These are phyloP conservation scores for Juglanconis oblonga DNA, from an alignment of 2,329 filamentous ascomycete species.

Conservation along the genomic window DNA sequence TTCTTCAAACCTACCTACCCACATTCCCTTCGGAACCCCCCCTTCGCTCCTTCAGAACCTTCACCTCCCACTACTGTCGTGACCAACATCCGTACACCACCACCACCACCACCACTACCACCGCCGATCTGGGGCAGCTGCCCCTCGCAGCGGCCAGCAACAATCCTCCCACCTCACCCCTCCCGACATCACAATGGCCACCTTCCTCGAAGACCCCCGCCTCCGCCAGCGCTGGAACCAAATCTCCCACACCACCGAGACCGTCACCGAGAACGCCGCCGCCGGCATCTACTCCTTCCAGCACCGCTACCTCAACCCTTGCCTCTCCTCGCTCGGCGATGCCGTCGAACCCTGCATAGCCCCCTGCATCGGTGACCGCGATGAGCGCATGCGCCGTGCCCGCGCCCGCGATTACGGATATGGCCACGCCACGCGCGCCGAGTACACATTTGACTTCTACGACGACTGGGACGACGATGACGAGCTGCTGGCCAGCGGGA, in stretches of 20 bases:
- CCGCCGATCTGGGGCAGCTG: neutral
- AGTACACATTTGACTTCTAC: conserved; percentile 94
- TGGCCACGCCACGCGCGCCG: conserved; percentile 57
- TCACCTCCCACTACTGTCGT: neutral
- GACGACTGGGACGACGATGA: conserved; percentile 79
- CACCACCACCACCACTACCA: neutral
- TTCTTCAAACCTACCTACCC: too few relatives aligned
- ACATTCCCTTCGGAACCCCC: too few relatives aligned
- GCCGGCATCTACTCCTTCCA: conserved; percentile 86
- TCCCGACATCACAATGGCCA: conserved; percentile 41
- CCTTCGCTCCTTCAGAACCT: too few relatives aligned
- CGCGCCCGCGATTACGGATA: conserved; percentile 57
- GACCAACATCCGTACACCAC: neutral
- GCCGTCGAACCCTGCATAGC: conserved; percentile 71
- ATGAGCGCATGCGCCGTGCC: conserved; percentile 68
- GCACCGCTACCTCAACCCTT: conserved; percentile 81
- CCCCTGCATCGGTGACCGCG: conserved; percentile 67
- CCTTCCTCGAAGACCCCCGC: conserved; percentile 75
- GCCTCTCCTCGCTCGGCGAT: conserved; percentile 63
- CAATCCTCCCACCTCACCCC: neutral
- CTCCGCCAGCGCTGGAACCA: conserved; percentile 93
- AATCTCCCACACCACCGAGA: conserved; percentile 84
- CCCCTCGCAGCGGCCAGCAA: neutral
- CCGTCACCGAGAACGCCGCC: conserved; percentile 87
- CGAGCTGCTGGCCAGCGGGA: conserved; percentile 24